Percentiles rank a stretch among this genome's conserved stretches.
These are phyloP conservation scores for Colletotrichum gloeosporioides DNA, from an alignment of 2,329 filamentous ascomycete genomes.

Conservation along the genomic window DNA sequence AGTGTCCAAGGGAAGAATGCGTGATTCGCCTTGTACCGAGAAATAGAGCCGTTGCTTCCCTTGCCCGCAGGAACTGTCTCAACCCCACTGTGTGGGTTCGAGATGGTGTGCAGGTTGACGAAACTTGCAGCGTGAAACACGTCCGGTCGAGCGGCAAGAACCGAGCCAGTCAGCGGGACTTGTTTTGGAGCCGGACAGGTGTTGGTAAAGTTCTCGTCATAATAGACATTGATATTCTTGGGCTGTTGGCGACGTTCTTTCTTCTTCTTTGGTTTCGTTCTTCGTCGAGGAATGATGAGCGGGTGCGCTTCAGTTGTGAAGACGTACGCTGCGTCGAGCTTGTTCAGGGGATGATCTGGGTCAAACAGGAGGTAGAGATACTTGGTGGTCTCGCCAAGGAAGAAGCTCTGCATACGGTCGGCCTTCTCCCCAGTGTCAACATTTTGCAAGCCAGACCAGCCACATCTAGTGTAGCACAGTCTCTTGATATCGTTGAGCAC, in stretches of 20 bases:
- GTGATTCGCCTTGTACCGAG: constrained; percentile 68
- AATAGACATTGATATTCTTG: constrained; percentile 38
- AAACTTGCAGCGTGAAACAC: constrained; percentile 89
- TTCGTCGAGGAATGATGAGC: constrained; percentile 73
- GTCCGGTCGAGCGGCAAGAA: constrained; percentile 79
- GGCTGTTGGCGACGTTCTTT: constrained; percentile 10
- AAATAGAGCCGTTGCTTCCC: constrained; percentile 43
- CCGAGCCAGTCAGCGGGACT: constrained; percentile 75
- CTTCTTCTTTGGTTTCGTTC: constrained; percentile 26
- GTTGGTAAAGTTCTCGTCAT: constrained; percentile 54
- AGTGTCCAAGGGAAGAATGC: constrained; percentile 95
- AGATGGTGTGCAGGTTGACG: constrained; percentile 80
- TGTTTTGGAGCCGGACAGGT: constrained; percentile 69
- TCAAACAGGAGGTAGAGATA: constrained; percentile 95
- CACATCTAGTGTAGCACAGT: constrained; percentile 88
- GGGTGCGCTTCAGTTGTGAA: constrained; percentile 98
- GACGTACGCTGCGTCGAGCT: constrained; percentile 84
- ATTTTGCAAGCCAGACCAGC: constrained; percentile 90
- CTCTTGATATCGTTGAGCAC: constrained; percentile 85
- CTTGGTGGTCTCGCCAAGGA: constrained; percentile 94
- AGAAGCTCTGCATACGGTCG: constrained; percentile 99
- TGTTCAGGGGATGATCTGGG: constrained; percentile 83
- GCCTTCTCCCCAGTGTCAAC: constrained; percentile 83
- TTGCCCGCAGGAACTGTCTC: constrained; percentile 40
- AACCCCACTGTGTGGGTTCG: constrained; percentile 61